Evolutionary conservation across 2,329 filamentous ascomycete species (phyloP).

Genomic region (Verticillium albo-atrum): DNA sequence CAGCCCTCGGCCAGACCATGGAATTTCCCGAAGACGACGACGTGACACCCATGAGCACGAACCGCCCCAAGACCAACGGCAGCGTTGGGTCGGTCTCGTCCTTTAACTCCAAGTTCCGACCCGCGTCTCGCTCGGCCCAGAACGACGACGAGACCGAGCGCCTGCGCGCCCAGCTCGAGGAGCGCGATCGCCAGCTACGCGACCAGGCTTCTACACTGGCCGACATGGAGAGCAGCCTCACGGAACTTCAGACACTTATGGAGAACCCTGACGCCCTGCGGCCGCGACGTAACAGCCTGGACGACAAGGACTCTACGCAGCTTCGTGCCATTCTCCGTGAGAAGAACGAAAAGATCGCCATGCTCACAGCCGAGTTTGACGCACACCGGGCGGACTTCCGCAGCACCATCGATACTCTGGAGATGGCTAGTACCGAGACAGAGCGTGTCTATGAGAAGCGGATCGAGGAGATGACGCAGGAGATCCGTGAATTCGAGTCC

Average conservation of each 20-base stretch:
- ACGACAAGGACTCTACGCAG: slow-evolving; percentile 70
- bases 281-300: slow-evolving; percentile 43
- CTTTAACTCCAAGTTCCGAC: slow-evolving; percentile 47
- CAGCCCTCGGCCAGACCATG: slow-evolving; percentile 48
- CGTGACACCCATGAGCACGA: slow-evolving; percentile 38
- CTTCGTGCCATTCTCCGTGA: slow-evolving; percentile 81
- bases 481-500: slow-evolving; percentile 78
- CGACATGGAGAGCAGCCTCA: slow-evolving; percentile 86
- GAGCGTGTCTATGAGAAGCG: slow-evolving; percentile 93
- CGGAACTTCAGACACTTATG: slow-evolving; percentile 71
- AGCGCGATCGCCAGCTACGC: slow-evolving; percentile 80
- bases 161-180: slow-evolving; percentile 70
- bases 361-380: slow-evolving; percentile 92
- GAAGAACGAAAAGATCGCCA: slow-evolving; percentile 94
- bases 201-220: slow-evolving; percentile 78
- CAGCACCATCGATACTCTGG: slow-evolving; percentile 93
- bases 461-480: slow-evolving; percentile 78
- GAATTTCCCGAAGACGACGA: slow-evolving; percentile 57
- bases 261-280: slow-evolving; percentile 45
- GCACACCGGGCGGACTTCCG: slow-evolving; percentile 91
- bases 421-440: slow-evolving; percentile 92
- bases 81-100: slow-evolving; percentile 51
- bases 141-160: slow-evolving; percentile 71
- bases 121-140: slow-evolving; percentile 39
- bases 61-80: slow-evolving; percentile 47